Evolutionary conservation across 495 filamentous ascomycete genomes (phyloP).

Genomic region (Annulohypoxylon bovei): DNA sequence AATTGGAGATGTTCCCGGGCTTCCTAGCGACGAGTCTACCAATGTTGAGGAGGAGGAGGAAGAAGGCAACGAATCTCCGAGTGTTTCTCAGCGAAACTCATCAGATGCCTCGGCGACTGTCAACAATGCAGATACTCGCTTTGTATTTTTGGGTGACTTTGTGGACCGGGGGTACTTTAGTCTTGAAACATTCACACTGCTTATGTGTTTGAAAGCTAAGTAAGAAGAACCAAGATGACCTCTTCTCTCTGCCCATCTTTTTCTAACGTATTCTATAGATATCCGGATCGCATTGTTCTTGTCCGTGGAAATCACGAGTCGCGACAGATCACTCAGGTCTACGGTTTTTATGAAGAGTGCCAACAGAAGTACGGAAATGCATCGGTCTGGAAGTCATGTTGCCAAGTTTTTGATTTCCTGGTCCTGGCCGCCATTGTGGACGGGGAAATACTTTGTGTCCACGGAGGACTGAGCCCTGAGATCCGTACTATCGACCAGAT

Average conservation of each 20-base stretch:
- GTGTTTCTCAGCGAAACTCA: constrained; percentile 50
- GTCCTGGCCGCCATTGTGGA: constrained; percentile 96
- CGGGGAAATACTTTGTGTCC: constrained; percentile 95
- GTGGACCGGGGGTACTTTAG: constrained; percentile 98
- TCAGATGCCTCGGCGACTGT: constrained; percentile 55
- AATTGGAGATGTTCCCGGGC: constrained; percentile 30
- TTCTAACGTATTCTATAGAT: constrained; percentile 64
- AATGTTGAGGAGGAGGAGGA: constrained; percentile 63
- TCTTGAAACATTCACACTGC: constrained; percentile 92
- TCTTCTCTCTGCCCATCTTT: background rate
- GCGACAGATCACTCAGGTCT: constrained; percentile 97
- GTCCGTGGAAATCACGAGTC: constrained; percentile 98
- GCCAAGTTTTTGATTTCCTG: constrained; percentile 98
- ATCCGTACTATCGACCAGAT: constrained; percentile 97
- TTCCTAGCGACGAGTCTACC: constrained; percentile 50
- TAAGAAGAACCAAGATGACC: constrained; percentile 54
- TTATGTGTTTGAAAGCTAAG: constrained; percentile 98
- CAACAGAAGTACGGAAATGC: constrained; percentile 98
- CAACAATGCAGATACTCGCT: constrained; percentile 79
- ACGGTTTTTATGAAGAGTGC: constrained; percentile 99
- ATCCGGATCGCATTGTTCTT: constrained; percentile 92
- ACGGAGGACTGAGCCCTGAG: constrained; percentile 95
- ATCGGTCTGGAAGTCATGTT: constrained; percentile 98
- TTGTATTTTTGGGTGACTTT: constrained; percentile 96
- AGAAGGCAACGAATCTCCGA: constrained; percentile 55